Percentiles rank a stretch among this genome's conserved stretches.
These are phyloP conservation scores for Fusarium sp. DNA, from an alignment of 2,329 filamentous ascomycete genomes.

Conservation along the genomic window DNA sequence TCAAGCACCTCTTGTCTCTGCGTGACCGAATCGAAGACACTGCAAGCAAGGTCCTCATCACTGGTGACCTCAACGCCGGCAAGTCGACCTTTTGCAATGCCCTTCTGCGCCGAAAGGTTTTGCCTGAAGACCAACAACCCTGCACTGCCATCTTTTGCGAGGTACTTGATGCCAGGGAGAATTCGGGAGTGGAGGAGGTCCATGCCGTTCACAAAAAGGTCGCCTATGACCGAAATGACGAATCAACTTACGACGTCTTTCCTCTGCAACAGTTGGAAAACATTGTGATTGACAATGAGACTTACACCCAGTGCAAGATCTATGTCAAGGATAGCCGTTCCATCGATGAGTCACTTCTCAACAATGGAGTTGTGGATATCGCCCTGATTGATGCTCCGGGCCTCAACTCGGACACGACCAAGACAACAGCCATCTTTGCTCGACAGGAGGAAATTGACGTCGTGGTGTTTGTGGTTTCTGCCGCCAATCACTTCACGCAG, in stretches of 20 bases:
- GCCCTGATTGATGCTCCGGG: constrained; percentile 97
- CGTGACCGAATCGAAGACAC: constrained; percentile 97
- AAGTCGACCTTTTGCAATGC: constrained; percentile 99
- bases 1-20: constrained; percentile 87
- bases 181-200: constrained; percentile 91
- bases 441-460: constrained; percentile 99
- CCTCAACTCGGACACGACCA: constrained; percentile 93
- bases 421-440: constrained; percentile 97
- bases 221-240: constrained; percentile 88
- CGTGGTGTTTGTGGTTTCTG: constrained; percentile 97
- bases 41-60: constrained; percentile 95
- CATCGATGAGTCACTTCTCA: constrained; percentile 93
- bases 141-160: constrained; percentile 99
- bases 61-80: constrained; percentile 94
- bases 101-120: constrained; percentile 88
- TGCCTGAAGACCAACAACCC: constrained; percentile 97
- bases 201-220: constrained; percentile 90
- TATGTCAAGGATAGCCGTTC: constrained; percentile 91
- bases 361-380: constrained; percentile 98
- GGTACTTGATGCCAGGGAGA: constrained; percentile 91
- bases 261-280: constrained; percentile 82
- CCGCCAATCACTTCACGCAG: constrained; percentile 96
- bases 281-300: constrained; percentile 88
- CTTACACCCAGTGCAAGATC: constrained; percentile 95
- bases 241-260: constrained; percentile 93